Evolutionary conservation across 805 yeast species (phyloP).

Genomic region (Barnettozyma sp.): DNA sequence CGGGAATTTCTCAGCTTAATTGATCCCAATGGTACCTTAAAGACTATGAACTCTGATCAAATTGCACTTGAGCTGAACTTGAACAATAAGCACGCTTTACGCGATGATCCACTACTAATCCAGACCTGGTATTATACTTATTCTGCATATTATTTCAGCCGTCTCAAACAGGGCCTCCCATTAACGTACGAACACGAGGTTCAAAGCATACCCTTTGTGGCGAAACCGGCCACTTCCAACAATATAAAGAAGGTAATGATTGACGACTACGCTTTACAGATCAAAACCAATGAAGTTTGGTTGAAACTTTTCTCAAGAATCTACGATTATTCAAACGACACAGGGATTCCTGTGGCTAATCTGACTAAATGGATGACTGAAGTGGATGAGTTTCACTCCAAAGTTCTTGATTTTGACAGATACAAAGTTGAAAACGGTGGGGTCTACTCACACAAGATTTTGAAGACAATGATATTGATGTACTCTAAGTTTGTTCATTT

Average conservation of each 20-base stretch:
- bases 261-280: conserved; percentile 7
- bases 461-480: conserved; percentile 10
- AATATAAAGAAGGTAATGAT: conserved; percentile 1
- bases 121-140: conserved; percentile 18
- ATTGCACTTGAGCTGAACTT: conserved; percentile 15
- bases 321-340: conserved; percentile 3
- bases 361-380: conserved; percentile 6
- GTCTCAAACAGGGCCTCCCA: conserved; percentile 18
- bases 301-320: conserved; percentile 9
- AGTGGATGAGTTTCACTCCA: conserved; percentile 2
- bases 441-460: conserved; percentile 11
- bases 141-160: conserved; percentile 12
- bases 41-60: conserved; percentile 1
- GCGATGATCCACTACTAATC: conserved; percentile 8
- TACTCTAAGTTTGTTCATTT: conserved; percentile 12
- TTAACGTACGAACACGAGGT: conserved; percentile 14
- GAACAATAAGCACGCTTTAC: conserved; percentile 12
- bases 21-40: conserved; percentile 10
- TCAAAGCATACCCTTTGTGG: conserved; percentile 12
- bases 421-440: conserved; percentile 11
- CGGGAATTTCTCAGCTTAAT: conserved; percentile 8
- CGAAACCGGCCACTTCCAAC: conserved; percentile 3
- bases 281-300: conserved; percentile 5
- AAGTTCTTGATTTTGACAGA: conserved; percentile 6
- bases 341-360: conserved; percentile 8